phyloP scores from a whole-genome alignment of 768 basidiomycete species.

The Termitomyces sp. region DNA sequence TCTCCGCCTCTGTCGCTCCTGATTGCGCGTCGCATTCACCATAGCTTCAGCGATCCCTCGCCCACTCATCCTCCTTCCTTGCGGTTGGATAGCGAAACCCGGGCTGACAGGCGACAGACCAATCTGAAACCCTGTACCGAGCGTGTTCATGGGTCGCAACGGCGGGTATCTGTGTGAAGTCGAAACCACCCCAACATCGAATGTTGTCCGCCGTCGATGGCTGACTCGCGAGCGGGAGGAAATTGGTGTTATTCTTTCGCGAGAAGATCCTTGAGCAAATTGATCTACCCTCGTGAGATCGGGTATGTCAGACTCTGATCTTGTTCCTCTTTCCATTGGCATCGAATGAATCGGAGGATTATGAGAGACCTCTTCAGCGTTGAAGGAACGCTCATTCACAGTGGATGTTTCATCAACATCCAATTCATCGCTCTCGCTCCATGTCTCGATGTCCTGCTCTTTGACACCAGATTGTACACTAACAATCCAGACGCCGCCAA shows the following conservation, averaged over 20 bases:
- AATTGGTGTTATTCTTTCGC: neutral
- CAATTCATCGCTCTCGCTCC: constrained; percentile 36
- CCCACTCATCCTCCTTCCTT: constrained; percentile 36
- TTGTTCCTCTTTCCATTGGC: constrained; percentile 25
- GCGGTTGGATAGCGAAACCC: constrained; percentile 66
- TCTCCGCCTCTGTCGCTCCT: constrained; percentile 28
- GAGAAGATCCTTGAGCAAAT: neutral
- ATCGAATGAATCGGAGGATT: constrained; percentile 7
- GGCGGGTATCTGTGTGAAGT: constrained; percentile 6
- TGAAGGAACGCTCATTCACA: constrained; percentile 13
- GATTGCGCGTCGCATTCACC: constrained; percentile 16
- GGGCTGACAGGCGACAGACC: constrained; percentile 72
- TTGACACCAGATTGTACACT: constrained; percentile 64
- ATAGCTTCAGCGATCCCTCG: constrained; percentile 27
- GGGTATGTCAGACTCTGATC: constrained; percentile 23
- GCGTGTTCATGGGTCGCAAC: constrained; percentile 29
- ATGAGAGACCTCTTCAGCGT: neutral
- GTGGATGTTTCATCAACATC: constrained; percentile 22
- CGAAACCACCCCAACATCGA: neutral
- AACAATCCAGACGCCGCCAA: constrained; percentile 88
- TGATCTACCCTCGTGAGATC: neutral
- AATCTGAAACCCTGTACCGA: constrained; percentile 62
- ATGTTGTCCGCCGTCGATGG: constrained; percentile 9
- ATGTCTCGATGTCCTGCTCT: constrained; percentile 40
- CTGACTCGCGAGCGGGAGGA: neutral